Base-by-base conservation (phyloP, 1,284 basidiomycete species). In the Trichosporon coremiiforme region DNA sequence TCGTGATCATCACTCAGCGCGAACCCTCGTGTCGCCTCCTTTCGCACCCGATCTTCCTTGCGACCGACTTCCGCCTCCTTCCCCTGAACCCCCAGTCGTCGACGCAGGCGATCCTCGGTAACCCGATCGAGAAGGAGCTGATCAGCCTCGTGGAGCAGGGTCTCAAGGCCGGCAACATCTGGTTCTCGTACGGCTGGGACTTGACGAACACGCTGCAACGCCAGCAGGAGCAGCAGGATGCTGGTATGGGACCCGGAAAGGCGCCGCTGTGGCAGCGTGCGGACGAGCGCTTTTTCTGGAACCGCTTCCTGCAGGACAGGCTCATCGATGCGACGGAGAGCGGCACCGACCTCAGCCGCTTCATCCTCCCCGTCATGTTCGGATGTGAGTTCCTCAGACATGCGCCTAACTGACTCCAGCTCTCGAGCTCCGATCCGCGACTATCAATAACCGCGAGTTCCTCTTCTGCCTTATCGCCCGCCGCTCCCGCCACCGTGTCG, bases 261-360 rank as follows among this genome's bases (percentile, higher is more conserved):
- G 67, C 65, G 15, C 81, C 81, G 1, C 72, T 73, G 20, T 75
- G 71, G 75, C 76, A 78, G 57, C 78, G 95, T 88, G 91, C 91
- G 36, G 96, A 99, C 77, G 94, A 97, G 78, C 88, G 96, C 74
- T 99, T 99, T 86, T 99, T 98, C 85, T 99, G 96, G 96, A 99
- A 99, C 84, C 92, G 90, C 88, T 93, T 85, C 74, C 84, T 87
- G 41, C 75, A 80, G 67, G 68, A 71, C 1, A 78, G 78, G 66
- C 74, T 87, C 79, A 85, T 85, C 66, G 81, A 84, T 66, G 66
- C 76, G 66, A 82, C 83, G 6, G 76, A 82, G 72, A 75, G 74
- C 31, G 79, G 80, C 1, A 79, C 75, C 4, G 81, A 83, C 73
- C 87, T 93, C 77, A 90, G 89, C 78, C 86, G 90, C 53, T 99